phyloP scores from a whole-genome alignment of 176 grass and related monocot species.

The Typha latifolia region DNA sequence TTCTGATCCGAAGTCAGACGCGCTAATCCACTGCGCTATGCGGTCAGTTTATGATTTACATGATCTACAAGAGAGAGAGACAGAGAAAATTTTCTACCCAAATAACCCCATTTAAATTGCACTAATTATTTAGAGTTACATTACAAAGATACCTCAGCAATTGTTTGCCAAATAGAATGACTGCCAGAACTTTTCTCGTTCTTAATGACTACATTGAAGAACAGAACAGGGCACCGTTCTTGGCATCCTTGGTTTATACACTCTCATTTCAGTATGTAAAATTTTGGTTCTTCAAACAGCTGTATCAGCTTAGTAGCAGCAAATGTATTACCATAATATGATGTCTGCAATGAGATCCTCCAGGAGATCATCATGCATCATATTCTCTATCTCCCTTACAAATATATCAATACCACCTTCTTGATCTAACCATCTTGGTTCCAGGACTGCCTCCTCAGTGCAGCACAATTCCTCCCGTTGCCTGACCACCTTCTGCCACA shows the following conservation, averaged over 20 bases:
- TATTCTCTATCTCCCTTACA: slow-evolving; percentile 24
- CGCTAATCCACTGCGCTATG: slow-evolving; percentile 99
- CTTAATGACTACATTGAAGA: too few relatives aligned
- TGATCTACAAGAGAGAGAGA: too few relatives aligned
- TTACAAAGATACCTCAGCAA: too few relatives aligned
- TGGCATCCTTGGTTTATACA: too few relatives aligned
- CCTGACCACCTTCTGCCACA: slow-evolving; percentile 61
- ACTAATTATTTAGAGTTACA: too few relatives aligned
- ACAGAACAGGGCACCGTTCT: too few relatives aligned
- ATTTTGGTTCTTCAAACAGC: too few relatives aligned
- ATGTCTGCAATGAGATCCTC: slow-evolving; percentile 49
- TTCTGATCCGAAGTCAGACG: slow-evolving; percentile 99
- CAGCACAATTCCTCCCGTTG: slow-evolving; percentile 31
- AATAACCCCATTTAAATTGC: too few relatives aligned
- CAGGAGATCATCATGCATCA: slow-evolving; percentile 50
- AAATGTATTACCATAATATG: neutral
- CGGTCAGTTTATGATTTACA: slow-evolving; percentile 19
- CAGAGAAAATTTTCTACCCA: too few relatives aligned
- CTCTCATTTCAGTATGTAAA: too few relatives aligned
- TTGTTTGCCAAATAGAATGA: too few relatives aligned
- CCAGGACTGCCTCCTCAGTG: slow-evolving; percentile 30
- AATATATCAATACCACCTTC: slow-evolving; percentile 48
- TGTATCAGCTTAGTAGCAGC: neutral
- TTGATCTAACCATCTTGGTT: slow-evolving; percentile 40
- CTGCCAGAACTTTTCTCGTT: too few relatives aligned